phyloP scores from a whole-genome alignment of 352 stramenopile genomes.

The Phytophthora hibernalis region DNA sequence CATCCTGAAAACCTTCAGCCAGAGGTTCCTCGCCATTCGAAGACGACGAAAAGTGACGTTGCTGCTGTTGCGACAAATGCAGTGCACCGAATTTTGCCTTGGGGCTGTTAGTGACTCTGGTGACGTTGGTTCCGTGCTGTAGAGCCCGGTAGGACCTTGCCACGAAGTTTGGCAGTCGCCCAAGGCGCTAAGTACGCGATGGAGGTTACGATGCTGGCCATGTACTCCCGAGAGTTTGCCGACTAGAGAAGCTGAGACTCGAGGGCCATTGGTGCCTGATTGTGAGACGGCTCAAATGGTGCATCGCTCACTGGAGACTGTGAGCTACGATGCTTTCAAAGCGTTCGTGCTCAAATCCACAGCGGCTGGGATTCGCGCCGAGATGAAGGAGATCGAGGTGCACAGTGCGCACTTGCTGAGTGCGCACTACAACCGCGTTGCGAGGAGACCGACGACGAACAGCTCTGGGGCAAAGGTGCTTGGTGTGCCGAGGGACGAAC shows the following conservation, averaged over 20 bases:
- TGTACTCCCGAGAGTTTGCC: conserved; percentile 43
- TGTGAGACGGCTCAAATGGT: conserved; percentile 29
- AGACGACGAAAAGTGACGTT: conserved; percentile 8
- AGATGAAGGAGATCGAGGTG: conserved; percentile 37
- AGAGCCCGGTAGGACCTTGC: no score
- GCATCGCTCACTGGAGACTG: conserved; percentile 26
- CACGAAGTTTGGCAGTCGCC: not conserved
- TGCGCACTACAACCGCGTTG: conserved; percentile 26
- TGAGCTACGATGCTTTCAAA: conserved; percentile 40
- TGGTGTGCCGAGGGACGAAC: conserved; percentile 31
- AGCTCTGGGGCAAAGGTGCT: conserved; percentile 21
- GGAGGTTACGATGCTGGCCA: conserved; percentile 30
- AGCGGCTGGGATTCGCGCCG: conserved; percentile 14
- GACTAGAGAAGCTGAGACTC: conserved; percentile 24
- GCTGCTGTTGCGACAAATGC: not conserved
- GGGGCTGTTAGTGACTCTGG: no score
- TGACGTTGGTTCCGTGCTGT: no score
- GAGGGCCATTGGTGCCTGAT: conserved; percentile 25
- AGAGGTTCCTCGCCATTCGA: not conserved
- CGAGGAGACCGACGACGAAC: conserved; percentile 27
- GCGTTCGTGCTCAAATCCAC: conserved; percentile 20
- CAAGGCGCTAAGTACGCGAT: conserved; percentile 38
- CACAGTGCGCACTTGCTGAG: conserved; percentile 33
- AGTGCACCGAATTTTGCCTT: no score
- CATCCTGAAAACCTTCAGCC: conserved; percentile 23